A percentile compares a stretch with the other conserved stretches of the same genome.
Evolutionary conservation across 2,329 filamentous ascomycete genomes (phyloP).

Genomic region (Clonostachys rosea): DNA sequence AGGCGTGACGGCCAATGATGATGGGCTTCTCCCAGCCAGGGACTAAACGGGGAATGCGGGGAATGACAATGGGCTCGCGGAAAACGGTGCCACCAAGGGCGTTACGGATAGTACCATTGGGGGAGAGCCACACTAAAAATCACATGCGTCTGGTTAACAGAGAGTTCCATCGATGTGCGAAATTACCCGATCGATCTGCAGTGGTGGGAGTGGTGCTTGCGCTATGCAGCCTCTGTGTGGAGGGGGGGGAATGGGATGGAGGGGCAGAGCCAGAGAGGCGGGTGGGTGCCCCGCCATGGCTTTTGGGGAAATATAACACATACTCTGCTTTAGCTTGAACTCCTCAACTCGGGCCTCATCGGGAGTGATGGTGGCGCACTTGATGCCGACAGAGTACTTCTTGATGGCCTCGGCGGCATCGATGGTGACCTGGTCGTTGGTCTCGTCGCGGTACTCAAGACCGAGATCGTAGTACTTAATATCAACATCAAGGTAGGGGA

Average conservation of each 20-base stretch:
- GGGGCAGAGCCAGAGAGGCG: no score
- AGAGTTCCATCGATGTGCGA: not conserved
- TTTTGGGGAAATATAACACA: conserved; percentile 20
- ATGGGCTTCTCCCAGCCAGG: conserved; percentile 99
- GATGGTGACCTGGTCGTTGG: conserved; percentile 90
- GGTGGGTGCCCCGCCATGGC: no score
- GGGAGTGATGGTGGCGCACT: conserved; percentile 98
- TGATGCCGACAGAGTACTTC: conserved; percentile 98
- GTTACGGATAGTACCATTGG: conserved; percentile 84
- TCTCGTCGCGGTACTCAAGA: conserved; percentile 91
- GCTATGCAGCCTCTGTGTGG: no score
- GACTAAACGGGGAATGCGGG: conserved; percentile 85
- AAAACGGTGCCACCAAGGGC: conserved; percentile 90
- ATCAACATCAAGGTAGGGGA: conserved; percentile 93
- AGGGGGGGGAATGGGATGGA: no score
- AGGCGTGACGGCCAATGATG: conserved; percentile 97
- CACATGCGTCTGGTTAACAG: not conserved
- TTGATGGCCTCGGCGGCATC: conserved; percentile 97
- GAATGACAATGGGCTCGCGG: conserved; percentile 97
- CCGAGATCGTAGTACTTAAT: conserved; percentile 98
- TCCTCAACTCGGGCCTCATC: conserved; percentile 96
- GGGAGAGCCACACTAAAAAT: conserved; percentile 85
- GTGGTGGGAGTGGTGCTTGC: not conserved
- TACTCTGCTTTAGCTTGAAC: conserved; percentile 98
- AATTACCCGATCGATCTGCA: not conserved